Conservation (phyloP, 148 eudicot genomes). For the Rhododendron kiyosumense region DNA sequence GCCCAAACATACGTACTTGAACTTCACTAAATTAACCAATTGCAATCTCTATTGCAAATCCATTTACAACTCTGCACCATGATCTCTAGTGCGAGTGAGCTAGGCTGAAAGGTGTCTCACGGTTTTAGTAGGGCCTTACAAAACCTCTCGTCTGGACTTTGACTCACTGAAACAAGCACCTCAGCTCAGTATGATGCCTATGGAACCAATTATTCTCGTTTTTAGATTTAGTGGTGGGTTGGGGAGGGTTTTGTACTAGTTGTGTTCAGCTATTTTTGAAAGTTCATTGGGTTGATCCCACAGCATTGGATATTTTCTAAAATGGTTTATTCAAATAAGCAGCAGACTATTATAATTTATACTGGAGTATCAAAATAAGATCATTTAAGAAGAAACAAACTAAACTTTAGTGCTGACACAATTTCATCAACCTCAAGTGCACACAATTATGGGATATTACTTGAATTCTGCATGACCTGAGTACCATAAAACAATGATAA, state of each 20-base stretch:
- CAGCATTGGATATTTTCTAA: not conserved
- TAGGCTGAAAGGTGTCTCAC: too few species aligned
- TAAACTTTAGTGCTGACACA: not conserved
- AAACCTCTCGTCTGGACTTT: too few species aligned
- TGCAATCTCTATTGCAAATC: too few species aligned
- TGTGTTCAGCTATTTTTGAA: too few species aligned
- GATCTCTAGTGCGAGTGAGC: too few species aligned
- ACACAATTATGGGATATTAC: not conserved
- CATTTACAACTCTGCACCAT: too few species aligned
- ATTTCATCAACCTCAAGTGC: not conserved
- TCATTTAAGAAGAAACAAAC: not conserved
- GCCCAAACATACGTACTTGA: not conserved
- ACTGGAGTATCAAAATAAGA: not conserved
- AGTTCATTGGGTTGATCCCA: not conserved
- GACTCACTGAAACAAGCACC: too few species aligned
- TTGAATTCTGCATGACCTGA: not conserved
- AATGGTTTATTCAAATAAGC: not conserved
- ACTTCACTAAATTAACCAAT: too few species aligned
- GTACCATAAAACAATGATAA: not conserved
- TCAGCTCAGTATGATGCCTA: too few species aligned
- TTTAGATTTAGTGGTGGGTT: not conserved
- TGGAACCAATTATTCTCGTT: too few species aligned
- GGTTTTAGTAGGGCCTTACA: too few species aligned
- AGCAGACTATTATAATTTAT: not conserved
- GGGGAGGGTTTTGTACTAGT: not conserved